phyloP scores from a whole-genome alignment of 805 yeast species.

The Kluyveromyces siamensis region DNA sequence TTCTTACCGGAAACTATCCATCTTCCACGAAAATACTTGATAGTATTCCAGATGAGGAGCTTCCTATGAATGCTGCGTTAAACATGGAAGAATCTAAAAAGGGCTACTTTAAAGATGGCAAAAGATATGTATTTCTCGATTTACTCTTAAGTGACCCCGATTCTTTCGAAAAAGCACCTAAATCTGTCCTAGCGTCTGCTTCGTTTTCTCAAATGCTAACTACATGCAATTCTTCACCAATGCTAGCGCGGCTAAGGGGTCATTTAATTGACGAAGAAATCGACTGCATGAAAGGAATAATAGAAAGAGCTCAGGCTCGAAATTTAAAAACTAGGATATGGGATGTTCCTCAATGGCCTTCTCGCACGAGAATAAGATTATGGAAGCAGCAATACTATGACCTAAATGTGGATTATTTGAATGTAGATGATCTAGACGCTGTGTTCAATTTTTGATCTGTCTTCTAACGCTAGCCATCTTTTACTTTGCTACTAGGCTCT shows the following conservation, averaged over 20 bases:
- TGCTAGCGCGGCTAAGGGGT: conserved; percentile 5
- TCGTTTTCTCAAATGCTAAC: conserved; percentile 27
- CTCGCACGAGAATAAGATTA: conserved; percentile 32
- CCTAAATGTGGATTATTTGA: conserved; percentile 47
- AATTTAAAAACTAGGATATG: conserved; percentile 55
- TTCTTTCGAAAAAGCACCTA: conserved; percentile 10
- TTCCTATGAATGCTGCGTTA: background rate
- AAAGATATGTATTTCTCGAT: conserved; percentile 35
- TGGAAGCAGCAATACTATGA: conserved; percentile 39
- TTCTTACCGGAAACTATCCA: conserved; percentile 62
- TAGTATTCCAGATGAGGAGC: conserved; percentile 2
- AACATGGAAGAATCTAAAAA: background rate
- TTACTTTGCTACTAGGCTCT: no score
- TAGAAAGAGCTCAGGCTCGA: conserved; percentile 36
- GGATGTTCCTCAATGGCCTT: conserved; percentile 69
- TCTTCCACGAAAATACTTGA: conserved; percentile 8
- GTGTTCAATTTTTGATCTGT: conserved; percentile 1
- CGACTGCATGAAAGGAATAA: conserved; percentile 19
- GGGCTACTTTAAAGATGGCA: conserved; percentile 15
- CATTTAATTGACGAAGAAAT: conserved; percentile 9
- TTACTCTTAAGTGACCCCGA: conserved; percentile 33
- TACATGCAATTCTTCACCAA: conserved; percentile 9
- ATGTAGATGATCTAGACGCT: conserved; percentile 46
- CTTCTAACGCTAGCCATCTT: no score
- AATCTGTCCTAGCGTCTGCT: conserved; percentile 33